Conservation (phyloP, 352 stramenopile genomes). For the Phytophthora sansomeana region DNA sequence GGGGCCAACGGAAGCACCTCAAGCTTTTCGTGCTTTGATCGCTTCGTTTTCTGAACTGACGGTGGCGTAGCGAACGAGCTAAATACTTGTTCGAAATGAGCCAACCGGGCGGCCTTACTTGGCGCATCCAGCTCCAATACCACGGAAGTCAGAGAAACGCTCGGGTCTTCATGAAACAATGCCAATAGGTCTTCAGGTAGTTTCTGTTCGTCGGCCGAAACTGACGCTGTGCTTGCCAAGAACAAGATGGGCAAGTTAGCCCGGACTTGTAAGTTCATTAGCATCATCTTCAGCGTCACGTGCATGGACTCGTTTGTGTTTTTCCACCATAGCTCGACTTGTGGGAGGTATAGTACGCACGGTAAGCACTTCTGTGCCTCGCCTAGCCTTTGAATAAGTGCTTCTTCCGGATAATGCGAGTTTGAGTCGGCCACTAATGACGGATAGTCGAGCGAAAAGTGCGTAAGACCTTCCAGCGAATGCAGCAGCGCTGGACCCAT, state of each 20-base stretch:
- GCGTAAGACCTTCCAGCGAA: slow-evolving; percentile 74
- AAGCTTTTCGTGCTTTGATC: slow-evolving; percentile 41
- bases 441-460: slow-evolving; percentile 86
- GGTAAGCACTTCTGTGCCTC: slow-evolving; percentile 83
- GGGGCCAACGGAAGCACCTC: slow-evolving; percentile 72
- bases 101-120: slow-evolving; percentile 33
- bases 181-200: slow-evolving; percentile 62
- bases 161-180: slow-evolving; percentile 64
- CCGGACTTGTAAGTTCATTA: slow-evolving; percentile 75
- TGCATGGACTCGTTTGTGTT: slow-evolving; percentile 82
- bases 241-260: slow-evolving; percentile 80
- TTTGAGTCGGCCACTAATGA: slow-evolving; percentile 78
- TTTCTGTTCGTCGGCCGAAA: slow-evolving; percentile 27
- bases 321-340: slow-evolving; percentile 81
- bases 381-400: slow-evolving; percentile 71
- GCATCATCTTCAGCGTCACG: slow-evolving; percentile 81
- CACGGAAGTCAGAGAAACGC: slow-evolving; percentile 51
- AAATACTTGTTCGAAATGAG: slow-evolving; percentile 78
- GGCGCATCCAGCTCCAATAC: slow-evolving; percentile 51
- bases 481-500: slow-evolving; percentile 74
- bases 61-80: slow-evolving; percentile 61
- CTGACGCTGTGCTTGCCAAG: slow-evolving; percentile 70
- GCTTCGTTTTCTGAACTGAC: slow-evolving; percentile 18
- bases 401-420: slow-evolving; percentile 73
- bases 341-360: slow-evolving; percentile 82